Percentiles rank a stretch among this genome's conserved stretches.
phyloP scores from a whole-genome alignment of 2,329 filamentous ascomycete genomes.

The Davidsoniella neocaledoniae region DNA sequence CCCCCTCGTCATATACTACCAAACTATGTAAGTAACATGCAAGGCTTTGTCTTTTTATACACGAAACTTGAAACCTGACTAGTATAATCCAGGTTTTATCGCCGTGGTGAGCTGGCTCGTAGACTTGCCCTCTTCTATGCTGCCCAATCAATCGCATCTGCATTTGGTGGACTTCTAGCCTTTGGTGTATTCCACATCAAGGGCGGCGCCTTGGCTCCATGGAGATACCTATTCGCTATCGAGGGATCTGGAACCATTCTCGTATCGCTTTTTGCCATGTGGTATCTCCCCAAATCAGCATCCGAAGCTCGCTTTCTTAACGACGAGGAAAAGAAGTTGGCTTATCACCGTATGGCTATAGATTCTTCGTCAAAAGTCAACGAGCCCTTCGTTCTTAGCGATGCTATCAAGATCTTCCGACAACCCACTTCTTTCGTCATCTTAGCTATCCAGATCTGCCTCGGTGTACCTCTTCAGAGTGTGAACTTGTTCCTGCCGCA shows the following conservation, averaged over 20 bases:
- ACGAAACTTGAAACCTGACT: conserved; percentile 16
- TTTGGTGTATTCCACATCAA: conserved; percentile 33
- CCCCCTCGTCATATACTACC: conserved; percentile 35
- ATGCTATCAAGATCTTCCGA: conserved; percentile 34
- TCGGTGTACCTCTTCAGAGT: conserved; percentile 41
- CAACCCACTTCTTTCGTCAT: conserved; percentile 32
- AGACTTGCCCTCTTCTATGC: conserved; percentile 54
- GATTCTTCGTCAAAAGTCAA: conserved; percentile 50
- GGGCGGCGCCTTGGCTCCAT: conserved; percentile 22
- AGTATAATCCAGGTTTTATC: conserved; percentile 30
- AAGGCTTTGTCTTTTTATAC: background rate
- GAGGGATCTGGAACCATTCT: conserved; percentile 40
- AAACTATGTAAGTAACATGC: conserved; percentile 19
- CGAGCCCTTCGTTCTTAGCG: conserved; percentile 33
- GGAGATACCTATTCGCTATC: conserved; percentile 37
- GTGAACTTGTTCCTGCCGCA: conserved; percentile 38
- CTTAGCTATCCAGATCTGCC: conserved; percentile 37
- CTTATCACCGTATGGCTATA: conserved; percentile 56
- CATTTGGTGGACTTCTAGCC: conserved; percentile 30
- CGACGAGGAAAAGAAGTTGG: conserved; percentile 48
- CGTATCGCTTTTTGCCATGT: conserved; percentile 47
- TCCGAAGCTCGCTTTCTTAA: conserved; percentile 48
- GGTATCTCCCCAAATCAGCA: conserved; percentile 50
- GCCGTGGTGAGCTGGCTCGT: conserved; percentile 27
- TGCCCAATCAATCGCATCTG: conserved; percentile 53